Evolutionary conservation across 768 basidiomycete genomes (phyloP), one percentile per base, ranked within the genome.

Genomic region (Arthromyces matolae): DNA sequence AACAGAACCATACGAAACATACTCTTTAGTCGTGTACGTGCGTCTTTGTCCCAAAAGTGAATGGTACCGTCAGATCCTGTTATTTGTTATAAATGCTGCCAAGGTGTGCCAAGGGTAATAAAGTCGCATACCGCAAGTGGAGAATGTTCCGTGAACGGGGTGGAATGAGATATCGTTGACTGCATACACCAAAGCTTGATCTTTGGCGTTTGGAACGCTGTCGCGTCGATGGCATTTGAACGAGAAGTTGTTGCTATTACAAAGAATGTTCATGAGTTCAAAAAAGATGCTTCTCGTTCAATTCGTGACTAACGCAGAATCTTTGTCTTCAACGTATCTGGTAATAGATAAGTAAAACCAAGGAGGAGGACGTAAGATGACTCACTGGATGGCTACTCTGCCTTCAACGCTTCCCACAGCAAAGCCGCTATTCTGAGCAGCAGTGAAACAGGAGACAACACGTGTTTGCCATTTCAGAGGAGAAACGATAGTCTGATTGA

Each of bases 391-490:
- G 3, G 93, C 94, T 2, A 97, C 92, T 49, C 95, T 80, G 19
- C 95, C 90, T 65, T 93, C 90, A 5, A 92, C 80, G 56, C 89
- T 91, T 25, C 90, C 90, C 3, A 92, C 78, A 0, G 89, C 89
- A 55, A 89, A 93, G 4, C 89, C 88, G 53, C 80, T 83, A 46
- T 60, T 79, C 7, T 67, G 35, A 13, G 82, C 77, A 4, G 83
- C 78, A 13, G 86, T 85, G 61, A 92, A 91, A 62, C 89, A 92
- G 4, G 89, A 81, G 12, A 92, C 79, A 4, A 89, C 86, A 27
- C 92, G 81, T 12, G 91, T 93, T 69, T 95, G 92, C 89, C 88
- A 93, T 61, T 95, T 96, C 50, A 98, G 67, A 1, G 95, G 93
- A 1, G 93, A 95, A 20, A 72, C 68, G 51, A 91, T 84, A 19